Conservation (phyloP, 768 basidiomycete species). For the Cyathus striatus region DNA sequence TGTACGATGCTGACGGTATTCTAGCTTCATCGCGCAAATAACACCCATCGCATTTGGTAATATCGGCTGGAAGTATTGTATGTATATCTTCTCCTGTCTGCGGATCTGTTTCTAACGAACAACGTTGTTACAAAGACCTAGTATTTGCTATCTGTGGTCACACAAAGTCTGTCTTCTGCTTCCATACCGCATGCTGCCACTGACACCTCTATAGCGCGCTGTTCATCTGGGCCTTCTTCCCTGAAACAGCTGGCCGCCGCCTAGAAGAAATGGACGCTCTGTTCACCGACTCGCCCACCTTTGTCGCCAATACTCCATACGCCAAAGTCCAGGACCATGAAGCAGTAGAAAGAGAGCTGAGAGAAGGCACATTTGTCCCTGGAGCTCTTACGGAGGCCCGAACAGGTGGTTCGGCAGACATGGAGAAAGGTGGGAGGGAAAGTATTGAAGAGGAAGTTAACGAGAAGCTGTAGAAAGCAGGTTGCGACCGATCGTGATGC, state of each 20-base stretch:
- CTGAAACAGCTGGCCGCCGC: slow-evolving; percentile 38
- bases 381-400: slow-evolving; percentile 14
- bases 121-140: slow-evolving; percentile 27
- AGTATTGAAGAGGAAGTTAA: too few species aligned
- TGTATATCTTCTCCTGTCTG: background rate
- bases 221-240: slow-evolving; percentile 39
- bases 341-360: slow-evolving; percentile 32
- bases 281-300: slow-evolving; percentile 31
- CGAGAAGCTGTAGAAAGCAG: too few species aligned
- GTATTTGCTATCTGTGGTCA: slow-evolving; percentile 42
- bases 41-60: slow-evolving; percentile 32
- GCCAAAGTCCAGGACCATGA: slow-evolving; percentile 27
- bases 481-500: too few species aligned
- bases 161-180: slow-evolving; percentile 26
- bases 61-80: slow-evolving; percentile 36
- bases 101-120: background rate
- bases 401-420: too few species aligned
- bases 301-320: slow-evolving; percentile 29
- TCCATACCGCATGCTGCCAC: background rate
- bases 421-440: too few species aligned
- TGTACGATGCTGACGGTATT: background rate
- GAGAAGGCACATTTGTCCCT: slow-evolving; percentile 24
- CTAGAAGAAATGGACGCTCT: slow-evolving; percentile 41
- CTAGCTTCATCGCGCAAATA: slow-evolving; percentile 39
- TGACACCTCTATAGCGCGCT: slow-evolving; percentile 18